Evolutionary conservation across 345 rosid species (phyloP).

Genomic region (Acer negundo): DNA sequence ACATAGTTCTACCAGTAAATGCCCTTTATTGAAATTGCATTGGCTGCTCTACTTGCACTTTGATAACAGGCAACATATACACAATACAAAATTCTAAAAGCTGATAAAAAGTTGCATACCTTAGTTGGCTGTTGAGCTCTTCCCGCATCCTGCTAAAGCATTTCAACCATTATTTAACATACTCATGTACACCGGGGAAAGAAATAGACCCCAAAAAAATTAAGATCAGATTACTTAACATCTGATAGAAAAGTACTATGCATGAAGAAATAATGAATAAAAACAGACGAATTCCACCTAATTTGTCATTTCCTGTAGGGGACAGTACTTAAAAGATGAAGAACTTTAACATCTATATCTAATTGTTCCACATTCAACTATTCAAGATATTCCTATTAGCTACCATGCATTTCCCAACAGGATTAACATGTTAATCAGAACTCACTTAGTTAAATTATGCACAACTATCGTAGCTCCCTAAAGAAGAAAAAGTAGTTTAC

Average conservation of each 20-base stretch:
- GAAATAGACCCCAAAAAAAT: too few species aligned
- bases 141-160: constrained; percentile 38
- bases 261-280: neutral
- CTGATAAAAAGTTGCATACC: constrained; percentile 26
- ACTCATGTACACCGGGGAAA: neutral
- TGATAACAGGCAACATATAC: neutral
- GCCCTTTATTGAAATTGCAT: neutral
- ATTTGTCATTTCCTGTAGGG: neutral
- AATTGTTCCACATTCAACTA: neutral
- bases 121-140: constrained; percentile 43
- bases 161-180: constrained; percentile 1
- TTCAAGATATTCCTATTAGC: neutral
- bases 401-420: too few species aligned
- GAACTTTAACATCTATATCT: neutral
- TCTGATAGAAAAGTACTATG: neutral
- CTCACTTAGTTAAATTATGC: neutral
- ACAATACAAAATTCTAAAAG: neutral
- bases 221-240: neutral
- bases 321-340: neutral
- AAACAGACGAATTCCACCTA: neutral
- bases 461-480: neutral
- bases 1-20: neutral
- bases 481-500: neutral
- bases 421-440: neutral
- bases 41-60: neutral